Evolutionary conservation across 306 rosid genomes (phyloP), one percentile per base, ranked within the genome.

Genomic region (Casuarina equisetifolia): DNA sequence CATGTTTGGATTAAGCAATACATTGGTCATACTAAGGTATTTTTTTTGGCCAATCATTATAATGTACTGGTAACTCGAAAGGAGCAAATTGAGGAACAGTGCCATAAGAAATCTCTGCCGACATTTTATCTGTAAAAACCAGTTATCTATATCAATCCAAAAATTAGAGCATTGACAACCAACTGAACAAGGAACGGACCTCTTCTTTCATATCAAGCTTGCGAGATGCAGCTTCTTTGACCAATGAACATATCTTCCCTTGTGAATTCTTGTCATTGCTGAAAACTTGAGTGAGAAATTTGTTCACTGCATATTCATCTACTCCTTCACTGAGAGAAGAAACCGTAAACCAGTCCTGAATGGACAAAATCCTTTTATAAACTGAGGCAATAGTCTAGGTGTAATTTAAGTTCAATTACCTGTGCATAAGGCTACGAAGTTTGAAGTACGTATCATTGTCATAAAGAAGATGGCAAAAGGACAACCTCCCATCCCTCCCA

Each of bases 131-230:
- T 42, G 9, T 63, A 17, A 42, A 66, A 25, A 66, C 17, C 71
- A 76, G 61, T 76, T 35, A 40, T 59, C 51, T 7, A 20, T 0
- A 48, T 12, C 12, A 11, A 69, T 73, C 58, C 49, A 72, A 78
- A 84, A 57, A 72, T 70, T 53, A 78, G 67, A 82, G 68, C 39
- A 73, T 69, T 67, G 73, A 82, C 78, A 73, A 55, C 64, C 49
- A 55, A 72, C 35, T 83, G 84, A 72, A 57, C 70, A 78, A 90
- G 76, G 67, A 61, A 58, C 78, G 52, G 78, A 94, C 97, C 98
- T 94, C 97, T 85, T 92, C 98, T 83, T 94, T 94, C 92, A 94
- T 84, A 82, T 94, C 97, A 84, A 92, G 84, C 84, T 86, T 89
- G 83, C 90, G 93, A 36, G 98, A 84, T 79, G 95, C 95, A 76